phyloP scores from a whole-genome alignment of 148 eudicot genomes.

The Spergularia bocconei region DNA sequence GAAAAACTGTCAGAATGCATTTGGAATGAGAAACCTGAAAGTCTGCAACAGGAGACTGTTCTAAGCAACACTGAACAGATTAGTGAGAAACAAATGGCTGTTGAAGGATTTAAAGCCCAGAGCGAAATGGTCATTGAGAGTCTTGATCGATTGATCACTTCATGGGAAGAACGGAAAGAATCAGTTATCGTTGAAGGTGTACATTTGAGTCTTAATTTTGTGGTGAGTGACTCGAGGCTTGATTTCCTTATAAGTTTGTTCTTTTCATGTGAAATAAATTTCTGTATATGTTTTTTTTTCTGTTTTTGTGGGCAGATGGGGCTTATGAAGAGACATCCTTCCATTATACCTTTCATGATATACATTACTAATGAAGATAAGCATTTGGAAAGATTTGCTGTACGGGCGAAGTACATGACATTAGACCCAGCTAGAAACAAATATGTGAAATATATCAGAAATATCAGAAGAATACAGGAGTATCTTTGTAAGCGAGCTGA shows the following conservation, averaged over 20 bases:
- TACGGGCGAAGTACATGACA: slow-evolving; percentile 96
- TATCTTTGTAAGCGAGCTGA: slow-evolving; percentile 89
- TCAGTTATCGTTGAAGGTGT: slow-evolving; percentile 97
- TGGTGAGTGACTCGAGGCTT: slow-evolving; percentile 41
- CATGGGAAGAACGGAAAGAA: slow-evolving; percentile 95
- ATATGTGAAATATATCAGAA: slow-evolving; percentile 85
- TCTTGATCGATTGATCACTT: slow-evolving; percentile 86
- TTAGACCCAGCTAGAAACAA: slow-evolving; percentile 87
- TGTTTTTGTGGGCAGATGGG: slow-evolving; percentile 77
- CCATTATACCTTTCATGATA: slow-evolving; percentile 94
- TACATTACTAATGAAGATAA: slow-evolving; percentile 90
- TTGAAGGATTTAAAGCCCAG: slow-evolving; percentile 96
- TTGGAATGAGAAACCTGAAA: slow-evolving; percentile 37
- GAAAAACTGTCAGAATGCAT: slow-evolving; percentile 36
- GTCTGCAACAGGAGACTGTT: slow-evolving; percentile 35
- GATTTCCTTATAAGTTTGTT: too few relatives aligned
- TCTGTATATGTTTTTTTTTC: background rate
- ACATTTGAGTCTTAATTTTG: slow-evolving; percentile 96
- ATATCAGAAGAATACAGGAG: slow-evolving; percentile 87
- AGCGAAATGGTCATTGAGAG: slow-evolving; percentile 99
- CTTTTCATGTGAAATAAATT: too few relatives aligned
- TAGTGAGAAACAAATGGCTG: slow-evolving; percentile 80
- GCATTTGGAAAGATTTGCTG: slow-evolving; percentile 95
- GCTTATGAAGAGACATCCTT: slow-evolving; percentile 97
- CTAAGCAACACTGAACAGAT: slow-evolving; percentile 42